A percentile compares a stretch with the other conserved stretches of the same genome.
phyloP scores from a whole-genome alignment of 1,284 basidiomycete species.

The Microbotryum silenes-acaulis region DNA sequence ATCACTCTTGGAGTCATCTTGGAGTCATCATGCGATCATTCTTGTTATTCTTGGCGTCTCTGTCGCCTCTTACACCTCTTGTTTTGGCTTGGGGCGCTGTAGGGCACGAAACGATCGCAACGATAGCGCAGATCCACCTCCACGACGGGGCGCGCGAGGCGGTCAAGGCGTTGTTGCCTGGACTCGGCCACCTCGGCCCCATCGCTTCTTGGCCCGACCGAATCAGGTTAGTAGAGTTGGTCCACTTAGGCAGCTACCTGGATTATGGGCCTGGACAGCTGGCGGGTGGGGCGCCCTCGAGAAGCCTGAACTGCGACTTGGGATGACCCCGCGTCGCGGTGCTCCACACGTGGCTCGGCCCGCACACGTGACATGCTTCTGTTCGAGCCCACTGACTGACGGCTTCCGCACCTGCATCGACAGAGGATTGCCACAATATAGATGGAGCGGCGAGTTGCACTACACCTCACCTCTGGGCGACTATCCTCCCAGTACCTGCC shows the following conservation, averaged over 20 bases:
- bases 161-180: constrained; percentile 9
- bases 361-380: no score
- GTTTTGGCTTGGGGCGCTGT: constrained; percentile 37
- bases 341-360: no score
- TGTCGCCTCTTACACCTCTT: constrained; percentile 3
- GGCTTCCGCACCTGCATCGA: no score
- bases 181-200: constrained; percentile 38
- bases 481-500: constrained; percentile 39
- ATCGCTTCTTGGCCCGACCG: constrained; percentile 42
- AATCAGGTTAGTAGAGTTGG: constrained; percentile 26
- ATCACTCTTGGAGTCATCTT: no score
- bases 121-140: constrained; percentile 40
- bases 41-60: neutral
- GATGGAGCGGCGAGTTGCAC: constrained; percentile 40
- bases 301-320: no score
- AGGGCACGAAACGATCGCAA: constrained; percentile 40
- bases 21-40: neutral
- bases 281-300: no score
- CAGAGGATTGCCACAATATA: constrained; percentile 27
- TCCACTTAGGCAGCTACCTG: no score
- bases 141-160: constrained; percentile 33
- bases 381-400: no score
- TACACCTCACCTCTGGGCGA: constrained; percentile 40
- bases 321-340: no score
- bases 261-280: no score